Conservation (phyloP, 2,329 filamentous ascomycete genomes). For the Endothia cerciana region DNA sequence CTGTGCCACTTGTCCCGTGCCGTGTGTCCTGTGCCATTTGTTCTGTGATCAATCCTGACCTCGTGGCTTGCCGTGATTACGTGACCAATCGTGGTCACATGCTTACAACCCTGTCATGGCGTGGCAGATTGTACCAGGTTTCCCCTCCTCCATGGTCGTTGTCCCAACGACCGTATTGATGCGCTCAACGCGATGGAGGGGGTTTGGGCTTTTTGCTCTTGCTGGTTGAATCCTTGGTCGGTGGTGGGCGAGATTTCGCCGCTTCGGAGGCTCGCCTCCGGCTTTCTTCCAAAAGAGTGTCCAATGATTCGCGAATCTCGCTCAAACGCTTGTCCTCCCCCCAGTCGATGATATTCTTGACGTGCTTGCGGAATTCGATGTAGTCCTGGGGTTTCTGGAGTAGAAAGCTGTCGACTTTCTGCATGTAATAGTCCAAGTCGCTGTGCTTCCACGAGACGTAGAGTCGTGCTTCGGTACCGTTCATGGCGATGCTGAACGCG, state of each 20-base stretch:
- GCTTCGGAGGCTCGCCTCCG: slow-evolving; percentile 25
- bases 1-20: no score
- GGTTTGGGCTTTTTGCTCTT: slow-evolving; percentile 9
- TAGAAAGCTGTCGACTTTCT: slow-evolving; percentile 36
- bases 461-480: slow-evolving; percentile 39
- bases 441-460: slow-evolving; percentile 42
- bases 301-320: slow-evolving; percentile 34
- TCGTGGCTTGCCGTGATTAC: no score
- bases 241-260: slow-evolving; percentile 27
- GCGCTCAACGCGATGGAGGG: slow-evolving; percentile 1
- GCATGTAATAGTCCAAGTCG: slow-evolving; percentile 39
- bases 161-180: background rate
- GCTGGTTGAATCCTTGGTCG: slow-evolving; percentile 7
- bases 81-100: no score
- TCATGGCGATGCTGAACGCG: background rate
- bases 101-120: no score
- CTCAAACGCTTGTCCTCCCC: slow-evolving; percentile 31
- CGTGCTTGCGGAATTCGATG: slow-evolving; percentile 38
- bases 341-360: slow-evolving; percentile 44
- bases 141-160: no score
- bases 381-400: slow-evolving; percentile 38
- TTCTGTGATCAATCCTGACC: no score
- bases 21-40: no score
- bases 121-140: no score
- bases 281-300: slow-evolving; percentile 33